Base-by-base conservation (phyloP, 78 protist species). In the Fonticula alba region DNA sequence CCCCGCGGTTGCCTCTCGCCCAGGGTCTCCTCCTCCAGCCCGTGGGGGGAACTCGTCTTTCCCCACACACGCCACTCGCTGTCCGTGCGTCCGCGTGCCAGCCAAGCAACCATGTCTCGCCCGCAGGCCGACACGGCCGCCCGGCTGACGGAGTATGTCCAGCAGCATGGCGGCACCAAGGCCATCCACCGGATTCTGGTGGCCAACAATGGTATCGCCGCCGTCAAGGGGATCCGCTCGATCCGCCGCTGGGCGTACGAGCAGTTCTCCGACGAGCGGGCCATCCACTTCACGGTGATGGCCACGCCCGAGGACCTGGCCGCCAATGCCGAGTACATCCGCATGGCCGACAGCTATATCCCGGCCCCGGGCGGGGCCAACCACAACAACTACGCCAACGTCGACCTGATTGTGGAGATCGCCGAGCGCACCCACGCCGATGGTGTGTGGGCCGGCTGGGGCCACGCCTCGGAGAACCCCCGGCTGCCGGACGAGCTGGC, bases 371-470 rank as follows among this genome's bases (percentile, higher is more conserved):
- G 95, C 17, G 98, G 95, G 29, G 24, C 83, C 29, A 88, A 83
- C 82, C 68, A 72, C 32, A 76, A 90, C 85, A 93, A 93, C 79
- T 93, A 90, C 72, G 93, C 93, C 57, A 93, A 93, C 69, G 98
- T 93, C 20, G 82, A 82, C 41, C 81, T 84, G 40, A 88, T 93
- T 50, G 86, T 89, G 32, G 85, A 84, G 62, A 68, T 80, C 32
- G 97, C 92, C 38, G 47, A 50, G 35, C 71, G 55, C 26, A 7
- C 3, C 37, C 10, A 55, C 20, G 37, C 35, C 11, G 83, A 89
- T 24, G 97, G 93, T 5, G 92, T 93, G 29, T 93, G 92, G 91
- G 85, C 98, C 0, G 98, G 98, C 11, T 94, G 98, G 98, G 95
- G 98, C 22, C 96, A 94, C 43, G 96, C 98, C 6, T 74, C 86